Base-by-base conservation (phyloP, 2,329 filamentous ascomycete genomes). In the Zelopaecilomyces penicillatus region DNA sequence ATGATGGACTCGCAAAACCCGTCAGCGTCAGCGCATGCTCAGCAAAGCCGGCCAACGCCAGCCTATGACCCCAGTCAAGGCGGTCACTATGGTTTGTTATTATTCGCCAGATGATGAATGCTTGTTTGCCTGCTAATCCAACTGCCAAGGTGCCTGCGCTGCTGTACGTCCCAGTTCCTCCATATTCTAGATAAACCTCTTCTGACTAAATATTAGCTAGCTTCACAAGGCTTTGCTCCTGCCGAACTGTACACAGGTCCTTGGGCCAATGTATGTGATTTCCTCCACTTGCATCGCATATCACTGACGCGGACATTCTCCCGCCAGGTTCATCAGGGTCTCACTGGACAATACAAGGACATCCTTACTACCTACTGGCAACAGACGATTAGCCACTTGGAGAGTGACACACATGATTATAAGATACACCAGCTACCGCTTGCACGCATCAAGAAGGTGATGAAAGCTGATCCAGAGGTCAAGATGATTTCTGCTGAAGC, bases 401-500 rank as follows among this genome's bases (percentile, higher is more conserved):
- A 98, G 69, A 87, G 79, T 48, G 93, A 97, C 58, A 88, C 85
- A 40, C 93, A 98, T 65, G 93, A 98, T 67, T 98, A 97, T 76
- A 98, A 98, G 69, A 79, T 97, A 45, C 93, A 98, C 65, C 93
- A 97, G 65, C 76, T 98, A 34, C 93, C 93, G 2, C 76, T 98
- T 35, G 93, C 93, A n/a, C 85, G 93, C 44, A 98, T 98, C 71
- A 98, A 98, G 75, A 98, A 98, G 67, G 93, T 98, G 54, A 98
- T 98, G 93, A 98, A 98, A 70, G 93, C 93, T 1, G 93, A 98
- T 56, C 93, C 93, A 0, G 93, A 98, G 59, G 93, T 98, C 39
- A 98, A 98, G 73, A 98, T 98, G 93, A 98, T 98, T 51, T 97
- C 90, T 4, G 93, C 93, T 6, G 93, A 98, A 68, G 93, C 93